phyloP scores from a whole-genome alignment of 495 filamentous ascomycete species.

The Achaetomiella virescens region DNA sequence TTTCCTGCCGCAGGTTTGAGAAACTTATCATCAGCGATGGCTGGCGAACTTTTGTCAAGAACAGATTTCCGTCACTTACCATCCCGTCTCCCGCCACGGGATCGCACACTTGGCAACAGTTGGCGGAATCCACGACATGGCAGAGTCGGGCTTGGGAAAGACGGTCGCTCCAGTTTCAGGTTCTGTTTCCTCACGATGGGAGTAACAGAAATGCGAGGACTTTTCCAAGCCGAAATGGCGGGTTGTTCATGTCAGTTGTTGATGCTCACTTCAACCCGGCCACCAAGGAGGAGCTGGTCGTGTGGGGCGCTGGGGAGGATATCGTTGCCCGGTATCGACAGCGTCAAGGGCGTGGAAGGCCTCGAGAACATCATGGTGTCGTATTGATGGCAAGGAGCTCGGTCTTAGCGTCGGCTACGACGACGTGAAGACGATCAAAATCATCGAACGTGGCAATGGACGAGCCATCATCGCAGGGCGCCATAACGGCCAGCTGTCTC shows the following conservation, averaged over 20 bases:
- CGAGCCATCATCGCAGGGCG: slow-evolving; percentile 34
- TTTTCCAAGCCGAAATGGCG: not conserved
- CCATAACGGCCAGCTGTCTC: slow-evolving; percentile 36
- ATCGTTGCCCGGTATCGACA: slow-evolving; percentile 31
- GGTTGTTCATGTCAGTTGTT: slow-evolving; percentile 33
- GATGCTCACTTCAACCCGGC: slow-evolving; percentile 31
- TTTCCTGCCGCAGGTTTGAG: slow-evolving; percentile 26
- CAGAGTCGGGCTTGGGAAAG: slow-evolving; percentile 43
- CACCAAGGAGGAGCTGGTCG: slow-evolving; percentile 34
- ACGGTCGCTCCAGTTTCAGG: slow-evolving; percentile 30
- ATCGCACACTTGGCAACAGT: slow-evolving; percentile 27
- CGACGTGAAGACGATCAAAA: slow-evolving; percentile 35
- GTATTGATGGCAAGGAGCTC: slow-evolving; percentile 20
- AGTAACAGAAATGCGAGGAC: not conserved
- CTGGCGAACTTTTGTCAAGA: slow-evolving; percentile 40
- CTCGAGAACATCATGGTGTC: slow-evolving; percentile 27
- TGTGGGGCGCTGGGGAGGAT: slow-evolving; percentile 43
- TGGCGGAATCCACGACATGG: slow-evolving; percentile 35
- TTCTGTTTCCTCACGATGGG: slow-evolving; percentile 5
- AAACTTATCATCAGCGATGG: slow-evolving; percentile 28
- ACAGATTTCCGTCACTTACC: slow-evolving; percentile 31
- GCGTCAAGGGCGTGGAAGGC: slow-evolving; percentile 11
- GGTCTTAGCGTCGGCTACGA: slow-evolving; percentile 33
- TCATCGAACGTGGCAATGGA: slow-evolving; percentile 25
- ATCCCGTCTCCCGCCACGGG: slow-evolving; percentile 14